A percentile compares a stretch with the other conserved stretches of the same genome.
Conservation (phyloP, 306 rosid genomes). For the Pyrus bretschneideri region DNA sequence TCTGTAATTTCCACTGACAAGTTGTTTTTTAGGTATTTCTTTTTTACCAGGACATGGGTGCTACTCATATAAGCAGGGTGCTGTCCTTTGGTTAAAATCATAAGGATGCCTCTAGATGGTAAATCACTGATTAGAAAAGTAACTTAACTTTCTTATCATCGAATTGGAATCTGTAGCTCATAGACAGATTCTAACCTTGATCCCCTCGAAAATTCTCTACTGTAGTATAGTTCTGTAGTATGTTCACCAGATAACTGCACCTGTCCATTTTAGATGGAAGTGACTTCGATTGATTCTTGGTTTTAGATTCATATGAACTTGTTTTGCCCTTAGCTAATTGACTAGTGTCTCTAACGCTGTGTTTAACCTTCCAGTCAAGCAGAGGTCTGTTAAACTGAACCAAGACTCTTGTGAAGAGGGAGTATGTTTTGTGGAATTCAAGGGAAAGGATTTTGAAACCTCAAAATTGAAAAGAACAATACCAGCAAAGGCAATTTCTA, state of each 20-base stretch:
- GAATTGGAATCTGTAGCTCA: conserved; percentile 25
- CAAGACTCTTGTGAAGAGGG: conserved; percentile 45
- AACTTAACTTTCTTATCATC: conserved; percentile 22
- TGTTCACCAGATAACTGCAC: conserved; percentile 7
- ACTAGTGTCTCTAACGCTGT: conserved; percentile 24
- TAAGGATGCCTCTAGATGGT: conserved; percentile 63
- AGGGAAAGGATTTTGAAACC: conserved; percentile 33
- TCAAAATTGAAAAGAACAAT: conserved; percentile 28
- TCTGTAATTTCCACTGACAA: conserved; percentile 36
- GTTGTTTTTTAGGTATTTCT: conserved; percentile 40
- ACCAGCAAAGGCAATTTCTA: conserved; percentile 56
- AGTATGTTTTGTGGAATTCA: conserved; percentile 56
- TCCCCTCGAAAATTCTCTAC: background rate
- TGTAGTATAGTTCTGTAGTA: conserved; percentile 14
- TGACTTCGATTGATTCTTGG: conserved; percentile 14
- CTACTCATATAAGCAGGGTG: conserved; percentile 42
- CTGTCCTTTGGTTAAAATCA: conserved; percentile 51
- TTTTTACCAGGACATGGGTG: conserved; percentile 42
- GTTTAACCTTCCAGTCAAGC: conserved; percentile 51
- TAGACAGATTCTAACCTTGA: background rate
- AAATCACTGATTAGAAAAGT: conserved; percentile 40
- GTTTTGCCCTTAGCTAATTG: background rate
- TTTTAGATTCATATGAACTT: conserved; percentile 3
- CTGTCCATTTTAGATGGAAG: conserved; percentile 6
- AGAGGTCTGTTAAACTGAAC: conserved; percentile 44